These are phyloP conservation scores for Curvularia hawaiiensis DNA, from an alignment of 2,329 filamentous ascomycete species.

Conservation along the genomic window DNA sequence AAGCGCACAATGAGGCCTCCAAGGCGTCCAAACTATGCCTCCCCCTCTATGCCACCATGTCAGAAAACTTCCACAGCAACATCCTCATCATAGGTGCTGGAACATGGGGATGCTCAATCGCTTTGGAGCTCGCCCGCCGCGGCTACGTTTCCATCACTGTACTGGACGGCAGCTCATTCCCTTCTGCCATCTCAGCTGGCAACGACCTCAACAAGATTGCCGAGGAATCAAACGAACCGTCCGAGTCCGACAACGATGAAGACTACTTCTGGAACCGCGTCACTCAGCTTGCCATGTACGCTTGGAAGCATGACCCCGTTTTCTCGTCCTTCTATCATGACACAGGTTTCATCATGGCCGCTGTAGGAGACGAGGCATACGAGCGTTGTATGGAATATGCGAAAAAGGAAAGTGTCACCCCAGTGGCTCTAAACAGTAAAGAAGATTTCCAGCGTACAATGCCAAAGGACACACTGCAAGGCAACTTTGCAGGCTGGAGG, in stretches of 20 bases:
- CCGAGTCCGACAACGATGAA: conserved; percentile 37
- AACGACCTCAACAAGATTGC: conserved; percentile 58
- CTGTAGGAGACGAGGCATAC: conserved; percentile 48
- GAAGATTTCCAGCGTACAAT: conserved; percentile 58
- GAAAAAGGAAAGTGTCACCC: conserved; percentile 40
- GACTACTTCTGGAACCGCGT: conserved; percentile 43
- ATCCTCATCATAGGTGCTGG: conserved; percentile 56
- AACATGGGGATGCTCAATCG: conserved; percentile 58
- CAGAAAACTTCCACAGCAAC: conserved; percentile 7
- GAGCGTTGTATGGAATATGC: conserved; percentile 46
- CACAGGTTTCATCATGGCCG: conserved; percentile 56
- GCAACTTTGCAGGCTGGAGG: conserved; percentile 57
- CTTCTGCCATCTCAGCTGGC: conserved; percentile 53
- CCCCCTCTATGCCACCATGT: conserved; percentile 3
- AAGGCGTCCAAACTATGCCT: neutral
- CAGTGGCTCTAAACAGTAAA: conserved; percentile 46
- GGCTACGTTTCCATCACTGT: conserved; percentile 55
- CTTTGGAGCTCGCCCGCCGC: conserved; percentile 54
- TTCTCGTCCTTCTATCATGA: conserved; percentile 53
- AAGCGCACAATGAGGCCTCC: conserved; percentile 10
- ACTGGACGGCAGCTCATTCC: conserved; percentile 51
- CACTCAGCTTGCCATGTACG: conserved; percentile 46
- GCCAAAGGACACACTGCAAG: conserved; percentile 58
- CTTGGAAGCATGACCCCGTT: conserved; percentile 52
- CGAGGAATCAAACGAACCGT: conserved; percentile 41